A percentile compares a stretch with the other conserved stretches of the same genome.
Conservation (phyloP, 305 asterid species). For the Fraxinus greggii region DNA sequence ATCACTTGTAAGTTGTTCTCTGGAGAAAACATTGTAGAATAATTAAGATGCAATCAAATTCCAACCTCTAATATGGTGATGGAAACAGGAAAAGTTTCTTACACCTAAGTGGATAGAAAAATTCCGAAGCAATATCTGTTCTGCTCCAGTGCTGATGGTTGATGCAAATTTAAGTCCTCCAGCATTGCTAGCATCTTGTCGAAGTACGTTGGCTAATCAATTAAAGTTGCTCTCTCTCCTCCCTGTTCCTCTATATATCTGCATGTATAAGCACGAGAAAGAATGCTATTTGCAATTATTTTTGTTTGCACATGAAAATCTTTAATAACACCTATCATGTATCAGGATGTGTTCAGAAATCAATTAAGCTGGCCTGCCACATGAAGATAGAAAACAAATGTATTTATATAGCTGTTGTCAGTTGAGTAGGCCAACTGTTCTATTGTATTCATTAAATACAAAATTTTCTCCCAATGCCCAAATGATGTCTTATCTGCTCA, state of each 20-base stretch:
- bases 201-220: conserved; percentile 37
- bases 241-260: background rate
- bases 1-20: conserved; percentile 58
- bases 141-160: conserved; percentile 70
- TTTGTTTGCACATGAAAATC: background rate
- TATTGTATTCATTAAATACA: background rate
- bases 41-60: conserved; percentile 15
- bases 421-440: background rate
- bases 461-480: background rate
- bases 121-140: conserved; percentile 50
- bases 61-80: conserved; percentile 11
- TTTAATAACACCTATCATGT: background rate
- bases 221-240: background rate
- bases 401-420: background rate
- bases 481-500: background rate
- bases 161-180: conserved; percentile 83
- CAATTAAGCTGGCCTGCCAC: background rate
- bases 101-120: conserved; percentile 74
- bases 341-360: background rate
- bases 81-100: conserved; percentile 73
- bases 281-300: background rate
- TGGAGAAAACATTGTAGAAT: background rate
- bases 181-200: conserved; percentile 67
- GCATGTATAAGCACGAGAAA: background rate
- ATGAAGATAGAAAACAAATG: background rate